These are phyloP conservation scores for Rhizophagus sp. DNA, from an alignment of 192 early-diverging fungal genomes.

Conservation along the genomic window DNA sequence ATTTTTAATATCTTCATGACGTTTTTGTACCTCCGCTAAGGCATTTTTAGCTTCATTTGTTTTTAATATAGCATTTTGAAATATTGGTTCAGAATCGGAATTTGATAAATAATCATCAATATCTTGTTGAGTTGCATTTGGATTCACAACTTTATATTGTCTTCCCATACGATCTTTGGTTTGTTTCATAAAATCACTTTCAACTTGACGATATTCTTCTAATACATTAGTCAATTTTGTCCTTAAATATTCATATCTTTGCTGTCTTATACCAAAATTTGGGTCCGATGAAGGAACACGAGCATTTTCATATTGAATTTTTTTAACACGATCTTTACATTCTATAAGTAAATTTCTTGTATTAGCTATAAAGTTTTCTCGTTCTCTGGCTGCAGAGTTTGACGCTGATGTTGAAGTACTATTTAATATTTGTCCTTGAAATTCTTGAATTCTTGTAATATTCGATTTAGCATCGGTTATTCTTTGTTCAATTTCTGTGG, in stretches of 20 bases:
- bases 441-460: not conserved
- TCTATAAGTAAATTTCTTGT: conserved; percentile 12
- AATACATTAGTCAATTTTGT: conserved; percentile 62
- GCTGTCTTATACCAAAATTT: conserved; percentile 5
- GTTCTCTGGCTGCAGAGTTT: not conserved
- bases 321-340: conserved; percentile 15
- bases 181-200: conserved; percentile 78
- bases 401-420: conserved; percentile 1
- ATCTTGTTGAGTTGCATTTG: conserved; percentile 75
- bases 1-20: conserved; percentile 82
- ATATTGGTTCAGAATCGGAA: not conserved
- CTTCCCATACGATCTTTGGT: conserved; percentile 78
- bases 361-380: not conserved
- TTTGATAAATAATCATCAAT: conserved; percentile 71
- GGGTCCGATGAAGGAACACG: not conserved
- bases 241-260: conserved; percentile 41
- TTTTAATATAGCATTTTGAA: conserved; percentile 61
- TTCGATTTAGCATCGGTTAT: not conserved
- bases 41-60: conserved; percentile 72
- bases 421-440: conserved; percentile 9
- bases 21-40: conserved; percentile 77
- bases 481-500: conserved; percentile 4
- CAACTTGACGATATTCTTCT: conserved; percentile 59
- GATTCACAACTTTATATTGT: conserved; percentile 84
- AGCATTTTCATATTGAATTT: conserved; percentile 20